Percentiles rank a stretch among this genome's conserved stretches.
Evolutionary conservation across 805 yeast species (phyloP).

Genomic region (Metschnikowia similis): DNA sequence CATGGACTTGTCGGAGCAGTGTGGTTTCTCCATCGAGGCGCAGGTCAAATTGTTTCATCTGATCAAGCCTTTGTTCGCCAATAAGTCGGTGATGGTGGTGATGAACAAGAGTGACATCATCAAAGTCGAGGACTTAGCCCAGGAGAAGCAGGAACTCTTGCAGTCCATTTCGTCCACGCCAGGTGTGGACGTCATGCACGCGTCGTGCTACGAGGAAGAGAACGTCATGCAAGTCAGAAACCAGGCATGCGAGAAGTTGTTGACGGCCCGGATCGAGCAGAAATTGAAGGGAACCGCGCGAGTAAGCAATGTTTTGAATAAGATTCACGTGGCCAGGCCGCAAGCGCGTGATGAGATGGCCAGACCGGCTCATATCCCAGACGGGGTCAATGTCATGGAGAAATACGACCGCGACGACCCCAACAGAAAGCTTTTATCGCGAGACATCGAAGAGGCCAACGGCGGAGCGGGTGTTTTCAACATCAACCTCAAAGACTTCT

Average conservation of each 20-base stretch:
- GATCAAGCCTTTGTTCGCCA: slow-evolving; percentile 94
- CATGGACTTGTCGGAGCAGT: slow-evolving; percentile 98
- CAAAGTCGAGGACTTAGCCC: slow-evolving; percentile 75
- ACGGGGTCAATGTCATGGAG: slow-evolving; percentile 52
- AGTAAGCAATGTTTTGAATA: slow-evolving; percentile 83
- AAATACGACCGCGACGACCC: slow-evolving; percentile 81
- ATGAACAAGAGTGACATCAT: slow-evolving; percentile 93
- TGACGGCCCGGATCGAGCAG: slow-evolving; percentile 94
- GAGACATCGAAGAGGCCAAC: slow-evolving; percentile 87
- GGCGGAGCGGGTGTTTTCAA: slow-evolving; percentile 99
- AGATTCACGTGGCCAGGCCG: slow-evolving; percentile 93
- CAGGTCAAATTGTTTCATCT: slow-evolving; percentile 97
- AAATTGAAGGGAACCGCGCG: slow-evolving; percentile 91
- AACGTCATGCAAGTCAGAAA: slow-evolving; percentile 94
- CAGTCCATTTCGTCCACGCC: slow-evolving; percentile 59
- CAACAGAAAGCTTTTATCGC: slow-evolving; percentile 71
- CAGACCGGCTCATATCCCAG: slow-evolving; percentile 82
- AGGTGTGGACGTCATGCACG: slow-evolving; percentile 87
- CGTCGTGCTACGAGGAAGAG: slow-evolving; percentile 92
- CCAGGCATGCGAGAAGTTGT: slow-evolving; percentile 93
- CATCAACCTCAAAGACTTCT: slow-evolving; percentile 87
- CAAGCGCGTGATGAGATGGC: slow-evolving; percentile 80
- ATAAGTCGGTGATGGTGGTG: slow-evolving; percentile 93
- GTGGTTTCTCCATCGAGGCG: slow-evolving; percentile 96
- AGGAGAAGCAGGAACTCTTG: slow-evolving; percentile 68